phyloP scores from a whole-genome alignment of 345 rosid species.

The Dovyalis caffra region DNA sequence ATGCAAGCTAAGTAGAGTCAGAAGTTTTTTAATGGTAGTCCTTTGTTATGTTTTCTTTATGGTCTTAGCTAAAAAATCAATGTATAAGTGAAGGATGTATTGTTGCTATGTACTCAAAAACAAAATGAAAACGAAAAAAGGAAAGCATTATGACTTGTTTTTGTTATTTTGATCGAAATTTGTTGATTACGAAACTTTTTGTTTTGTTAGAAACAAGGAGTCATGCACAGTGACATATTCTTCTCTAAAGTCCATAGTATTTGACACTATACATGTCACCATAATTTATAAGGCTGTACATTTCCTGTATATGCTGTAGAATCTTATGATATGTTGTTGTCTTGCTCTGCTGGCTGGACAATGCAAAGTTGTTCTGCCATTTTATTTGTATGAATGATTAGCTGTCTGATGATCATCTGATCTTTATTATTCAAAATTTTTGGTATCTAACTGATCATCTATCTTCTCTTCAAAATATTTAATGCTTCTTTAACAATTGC shows the following conservation, averaged over 20 bases:
- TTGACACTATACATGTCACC: background rate
- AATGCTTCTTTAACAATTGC: constrained; percentile 11
- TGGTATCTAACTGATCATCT: background rate
- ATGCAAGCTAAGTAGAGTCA: background rate
- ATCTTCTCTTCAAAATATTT: background rate
- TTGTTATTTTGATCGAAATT: background rate
- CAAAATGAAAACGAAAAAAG: background rate
- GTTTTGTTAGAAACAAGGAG: background rate
- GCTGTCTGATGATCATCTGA: background rate
- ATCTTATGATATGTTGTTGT: background rate
- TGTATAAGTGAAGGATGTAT: background rate
- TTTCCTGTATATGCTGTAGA: background rate
- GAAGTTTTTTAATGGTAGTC: background rate
- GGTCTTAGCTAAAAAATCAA: background rate
- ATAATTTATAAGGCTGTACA: background rate
- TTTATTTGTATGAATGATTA: background rate
- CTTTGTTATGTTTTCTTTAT: background rate
- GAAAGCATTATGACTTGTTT: background rate
- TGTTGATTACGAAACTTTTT: background rate
- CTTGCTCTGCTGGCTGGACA: background rate
- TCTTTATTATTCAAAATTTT: background rate
- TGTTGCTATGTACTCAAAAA: background rate
- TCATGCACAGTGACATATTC: background rate
- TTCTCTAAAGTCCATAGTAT: background rate
- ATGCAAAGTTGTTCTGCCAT: background rate